Percentiles rank a stretch among this genome's conserved stretches.
Conservation (phyloP, 306 rosid species). For the Lotus japonicus region DNA sequence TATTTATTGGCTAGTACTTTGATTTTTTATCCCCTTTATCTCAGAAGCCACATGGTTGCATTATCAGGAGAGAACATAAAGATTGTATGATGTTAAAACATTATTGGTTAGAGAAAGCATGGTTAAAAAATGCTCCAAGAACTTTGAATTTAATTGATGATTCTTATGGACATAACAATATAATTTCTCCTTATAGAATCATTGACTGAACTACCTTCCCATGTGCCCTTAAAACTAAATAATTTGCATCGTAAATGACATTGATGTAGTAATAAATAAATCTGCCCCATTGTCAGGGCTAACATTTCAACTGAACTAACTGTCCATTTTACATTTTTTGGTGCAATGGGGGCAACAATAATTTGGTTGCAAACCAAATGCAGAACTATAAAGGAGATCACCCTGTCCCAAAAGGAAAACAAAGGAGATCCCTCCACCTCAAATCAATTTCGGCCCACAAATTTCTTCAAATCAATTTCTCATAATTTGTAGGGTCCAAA, state of each 20-base stretch:
- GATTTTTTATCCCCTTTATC: neutral
- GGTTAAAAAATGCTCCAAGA: neutral
- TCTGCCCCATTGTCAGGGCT: too few relatives aligned
- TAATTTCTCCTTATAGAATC: neutral
- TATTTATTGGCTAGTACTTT: neutral
- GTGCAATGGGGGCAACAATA: too few relatives aligned
- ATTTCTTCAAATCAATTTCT: too few relatives aligned
- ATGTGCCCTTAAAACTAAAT: constrained; percentile 7
- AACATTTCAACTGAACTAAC: too few relatives aligned
- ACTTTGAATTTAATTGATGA: neutral
- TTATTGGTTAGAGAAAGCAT: constrained; percentile 2
- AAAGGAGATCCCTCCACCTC: too few relatives aligned
- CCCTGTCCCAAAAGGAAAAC: too few relatives aligned
- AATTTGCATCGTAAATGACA: neutral
- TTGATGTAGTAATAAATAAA: neutral
- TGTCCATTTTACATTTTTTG: too few relatives aligned
- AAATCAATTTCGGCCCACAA: too few relatives aligned
- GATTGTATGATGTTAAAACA: constrained; percentile 12
- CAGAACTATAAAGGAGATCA: too few relatives aligned
- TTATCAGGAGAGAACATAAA: neutral
- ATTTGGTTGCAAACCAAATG: too few relatives aligned
- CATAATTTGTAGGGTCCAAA: too few relatives aligned
- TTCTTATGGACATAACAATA: neutral
- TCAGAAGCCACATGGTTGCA: neutral
- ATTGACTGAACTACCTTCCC: constrained; percentile 14